Evolutionary conservation across 2,329 filamentous ascomycete genomes (phyloP), one percentile per base, ranked within the genome.

Genomic region (Colletotrichum ledebouriae): DNA sequence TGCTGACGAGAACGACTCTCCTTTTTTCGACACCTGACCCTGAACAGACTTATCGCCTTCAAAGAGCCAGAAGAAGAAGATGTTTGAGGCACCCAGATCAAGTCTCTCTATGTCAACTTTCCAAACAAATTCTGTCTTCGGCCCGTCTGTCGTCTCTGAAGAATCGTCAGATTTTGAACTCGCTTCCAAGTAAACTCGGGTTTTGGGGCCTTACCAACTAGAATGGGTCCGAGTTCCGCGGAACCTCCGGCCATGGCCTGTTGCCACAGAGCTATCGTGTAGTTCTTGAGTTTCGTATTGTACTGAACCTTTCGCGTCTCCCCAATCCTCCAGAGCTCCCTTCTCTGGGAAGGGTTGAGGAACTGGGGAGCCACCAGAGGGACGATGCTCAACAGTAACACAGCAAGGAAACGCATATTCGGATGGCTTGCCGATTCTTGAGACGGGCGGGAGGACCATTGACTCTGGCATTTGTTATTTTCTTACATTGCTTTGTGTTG

Each of bases 211-310:
- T 59, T 55, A 72, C 72, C 37, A 6, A 59, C 42, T 3, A 72
- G 46, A 6, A 69, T 63, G 1, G 72, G 73, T 1, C 73, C 72
- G 4, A 63, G 12, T 0, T n/a, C 57, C 12, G 72, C 73, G 0
- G 69, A 59, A 2, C 44, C 55, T 12, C 61, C 49, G 1, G 46
- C 42, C 2, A 49, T 22, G 15, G 42, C 59, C 41, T 75, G 63
- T 13, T 77, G 75, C 71, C 71, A 75, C 6, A 76, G n/a, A 7
- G 70, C 71, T 60, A 76, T 73, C 12, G 70, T 70, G 67, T 75
- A 76, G 25, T 70, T 69, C 6, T 46, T 63, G 44, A 71, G 71
- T 3, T 53, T 67, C 1, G 73, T 75, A 12, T 71, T 73, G 53
- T 71, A 75, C 17, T 68, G 63, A 53, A 76, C 70, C 3, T 64